Base-by-base conservation (phyloP, 495 filamentous ascomycete genomes). In the Xylaria intraflava region DNA sequence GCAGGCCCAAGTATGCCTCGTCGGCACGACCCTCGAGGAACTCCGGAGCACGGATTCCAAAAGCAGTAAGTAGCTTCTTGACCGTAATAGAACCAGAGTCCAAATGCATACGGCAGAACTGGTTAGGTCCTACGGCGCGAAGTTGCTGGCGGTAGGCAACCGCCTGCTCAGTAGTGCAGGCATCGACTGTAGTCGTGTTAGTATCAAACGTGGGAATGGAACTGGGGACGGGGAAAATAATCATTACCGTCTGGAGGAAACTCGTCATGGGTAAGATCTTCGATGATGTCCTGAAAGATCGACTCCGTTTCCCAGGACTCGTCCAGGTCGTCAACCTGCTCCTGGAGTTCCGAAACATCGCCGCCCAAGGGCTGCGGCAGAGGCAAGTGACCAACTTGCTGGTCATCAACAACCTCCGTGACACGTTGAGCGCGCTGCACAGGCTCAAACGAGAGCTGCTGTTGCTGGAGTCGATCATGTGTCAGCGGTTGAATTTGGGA, bases 51-150 rank as follows among this genome's bases (percentile, higher is more conserved):
- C 78, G 68, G 54, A 95, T 83, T 44, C 87, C 86, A 71, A 98
- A 98, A n/a, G 92, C 93, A 6, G 89, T 93, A 56, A 90, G 83
- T 19, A 98, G 74, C 68, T 89, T 93, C 71, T 86, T 87, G 20
- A 86, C 88, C 1, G 86, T 82, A 54, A 92, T 80, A 23, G 72
- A 71, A 12, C 82, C 81, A 22, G 78, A 74, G 33, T 82, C 80
- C 50, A 96, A 77, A 10, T 87, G 90, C 53, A 83, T 77, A 53
- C 81, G 73, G 50, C 89, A 77, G 68, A 96, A 96, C 14, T 82
- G 76, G 42, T 83, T 80, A 41, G 85, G 85, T 4, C 91, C 92
- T 54, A 91, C 70, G 23, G 81, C 76, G 58, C 88, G 84, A 16
- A 96, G 72, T 17, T 84, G 78, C 45, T 85, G 76, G 47, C 87